Conservation (phyloP, 164 flowering plant species). For the Dillenia suffruticosa region DNA sequence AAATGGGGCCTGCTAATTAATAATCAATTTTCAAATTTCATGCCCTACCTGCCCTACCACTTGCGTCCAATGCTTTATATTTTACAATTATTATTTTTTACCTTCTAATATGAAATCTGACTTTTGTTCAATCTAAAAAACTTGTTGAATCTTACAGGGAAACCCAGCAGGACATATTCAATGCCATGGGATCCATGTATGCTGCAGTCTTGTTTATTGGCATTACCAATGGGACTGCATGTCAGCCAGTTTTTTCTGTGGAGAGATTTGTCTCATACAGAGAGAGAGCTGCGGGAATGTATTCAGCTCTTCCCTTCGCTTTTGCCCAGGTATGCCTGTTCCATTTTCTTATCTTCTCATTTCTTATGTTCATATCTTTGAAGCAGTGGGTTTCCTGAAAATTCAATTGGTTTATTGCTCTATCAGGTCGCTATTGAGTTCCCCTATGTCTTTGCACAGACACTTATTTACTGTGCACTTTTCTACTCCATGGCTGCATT, state of each 20-base stretch:
- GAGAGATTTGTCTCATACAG: slow-evolving; percentile 97
- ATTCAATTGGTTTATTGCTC: neutral
- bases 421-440: slow-evolving; percentile 90
- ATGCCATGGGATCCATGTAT: slow-evolving; percentile 98
- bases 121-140: no score
- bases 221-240: slow-evolving; percentile 81
- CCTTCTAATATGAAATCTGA: no score
- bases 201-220: slow-evolving; percentile 89
- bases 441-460: slow-evolving; percentile 83
- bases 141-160: slow-evolving; percentile 43
- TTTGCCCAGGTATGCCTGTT: slow-evolving; percentile 72
- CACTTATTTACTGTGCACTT: slow-evolving; percentile 66
- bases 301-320: slow-evolving; percentile 92
- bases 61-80: no score
- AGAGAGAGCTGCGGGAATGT: slow-evolving; percentile 97
- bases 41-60: no score
- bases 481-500: slow-evolving; percentile 90
- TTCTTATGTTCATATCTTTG: neutral
- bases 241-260: slow-evolving; percentile 92
- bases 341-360: neutral
- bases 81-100: no score
- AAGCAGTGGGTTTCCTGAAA: no score
- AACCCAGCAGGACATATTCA: slow-evolving; percentile 67
- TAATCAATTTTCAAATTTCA: no score
- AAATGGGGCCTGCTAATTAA: no score